Evolutionary conservation across 495 filamentous ascomycete genomes (phyloP), one percentile per base, ranked within the genome.

Genomic region (Aspergillus heteromorphus): DNA sequence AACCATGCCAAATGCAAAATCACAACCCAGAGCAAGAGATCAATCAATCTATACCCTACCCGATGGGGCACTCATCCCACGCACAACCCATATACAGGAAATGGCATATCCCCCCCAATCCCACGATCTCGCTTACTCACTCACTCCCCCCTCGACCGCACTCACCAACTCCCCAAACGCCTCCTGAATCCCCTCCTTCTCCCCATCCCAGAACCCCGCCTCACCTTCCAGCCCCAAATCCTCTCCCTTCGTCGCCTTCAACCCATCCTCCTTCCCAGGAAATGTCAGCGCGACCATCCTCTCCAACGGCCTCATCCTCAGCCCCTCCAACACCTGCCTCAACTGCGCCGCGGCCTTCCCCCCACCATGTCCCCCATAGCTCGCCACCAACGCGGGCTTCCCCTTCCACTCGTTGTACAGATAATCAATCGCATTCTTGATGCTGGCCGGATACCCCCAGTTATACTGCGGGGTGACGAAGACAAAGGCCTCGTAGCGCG

Each of bases 341-440:
- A 71, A 58, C 41, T 77, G 72, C 40, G 67, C 67, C 27, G 68
- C 71, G 1, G 75, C 69, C 49, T 72, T 74, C 25, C 62, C 64
- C 31, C 80, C 80, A 16, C 80, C 79, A 42, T 70, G 49, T 0
- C 74, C 69, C 3, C 82, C 82, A 67, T 83, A 84, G 49, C 68
- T 78, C 13, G 85, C 73, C 54, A 84, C 73, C 50, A 67, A 69
- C 17, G 76, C 76, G 0, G 81, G 77, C 65, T 85, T 85, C 23
- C 77, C 79, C 49, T 64, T 73, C 82, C 82, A 85, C 62, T 86
- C 82, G 56, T 80, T 59, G 41, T 70, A 68, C 0, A 86, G 71
- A 59, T 83, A 84, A 60, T 86, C 82, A 43, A 86, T 75, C 14
- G 83, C 83, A 61, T 85, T 84, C 69, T 85, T 85, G 40, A 82